Conservation (phyloP, 202 grass and related monocot genomes). For the Schoenoplectus tabernaemontani region DNA sequence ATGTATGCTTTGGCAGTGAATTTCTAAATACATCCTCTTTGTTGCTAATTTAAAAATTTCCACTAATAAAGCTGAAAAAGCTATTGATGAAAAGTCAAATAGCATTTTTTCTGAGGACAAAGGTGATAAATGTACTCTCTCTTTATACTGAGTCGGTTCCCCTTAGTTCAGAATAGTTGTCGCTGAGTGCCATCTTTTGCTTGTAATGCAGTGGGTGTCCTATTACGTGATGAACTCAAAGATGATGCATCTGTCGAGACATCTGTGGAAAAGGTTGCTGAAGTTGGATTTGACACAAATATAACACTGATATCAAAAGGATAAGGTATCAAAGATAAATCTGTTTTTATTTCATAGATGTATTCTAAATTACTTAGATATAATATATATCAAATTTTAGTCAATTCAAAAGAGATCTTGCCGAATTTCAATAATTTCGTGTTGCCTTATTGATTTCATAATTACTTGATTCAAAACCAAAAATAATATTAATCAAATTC, state of each 20-base stretch:
- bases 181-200: not conserved
- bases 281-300: not conserved
- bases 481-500: too few relatives aligned
- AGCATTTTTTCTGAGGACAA: too few relatives aligned
- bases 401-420: too few relatives aligned
- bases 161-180: not conserved
- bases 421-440: too few relatives aligned
- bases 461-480: too few relatives aligned
- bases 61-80: not conserved
- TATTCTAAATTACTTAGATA: too few relatives aligned
- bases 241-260: not conserved
- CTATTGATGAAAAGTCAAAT: too few relatives aligned
- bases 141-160: not conserved
- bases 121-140: too few relatives aligned
- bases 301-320: not conserved
- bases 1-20: not conserved
- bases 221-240: not conserved
- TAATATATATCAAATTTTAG: too few relatives aligned
- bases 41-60: not conserved
- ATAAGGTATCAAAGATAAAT: not conserved
- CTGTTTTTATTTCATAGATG: not conserved
- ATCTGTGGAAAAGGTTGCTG: slow-evolving; percentile 21
- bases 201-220: not conserved
- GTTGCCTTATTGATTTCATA: too few relatives aligned
- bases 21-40: not conserved